Evolutionary conservation across 2,329 filamentous ascomycete genomes (phyloP).

Genomic region (Microsporum canis): DNA sequence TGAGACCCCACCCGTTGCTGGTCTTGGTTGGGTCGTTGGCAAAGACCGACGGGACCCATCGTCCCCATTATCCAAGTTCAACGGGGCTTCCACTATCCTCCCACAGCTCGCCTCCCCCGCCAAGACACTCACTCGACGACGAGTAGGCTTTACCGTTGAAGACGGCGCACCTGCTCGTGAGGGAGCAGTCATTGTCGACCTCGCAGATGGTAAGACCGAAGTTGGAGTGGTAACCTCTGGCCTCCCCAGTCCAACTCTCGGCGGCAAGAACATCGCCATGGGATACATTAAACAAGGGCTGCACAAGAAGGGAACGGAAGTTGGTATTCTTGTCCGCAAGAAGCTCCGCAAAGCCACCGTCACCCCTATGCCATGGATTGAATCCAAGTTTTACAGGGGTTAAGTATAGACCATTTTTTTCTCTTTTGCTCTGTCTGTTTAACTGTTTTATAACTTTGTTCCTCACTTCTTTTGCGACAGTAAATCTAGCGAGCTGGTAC

Average conservation of each 20-base stretch:
- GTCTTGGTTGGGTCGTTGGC: constrained; percentile 69
- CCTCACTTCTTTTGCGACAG: too few relatives aligned
- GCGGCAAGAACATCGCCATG: constrained; percentile 85
- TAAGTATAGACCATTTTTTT: neutral
- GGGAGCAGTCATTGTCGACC: constrained; percentile 63
- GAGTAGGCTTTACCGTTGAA: constrained; percentile 71
- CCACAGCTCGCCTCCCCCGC: constrained; percentile 50
- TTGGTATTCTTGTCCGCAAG: constrained; percentile 66
- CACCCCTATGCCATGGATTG: constrained; percentile 80
- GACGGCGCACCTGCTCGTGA: constrained; percentile 76
- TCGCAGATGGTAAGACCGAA: constrained; percentile 44
- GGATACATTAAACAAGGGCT: constrained; percentile 71
- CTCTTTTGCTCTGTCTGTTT: neutral
- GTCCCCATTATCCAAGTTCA: constrained; percentile 55
- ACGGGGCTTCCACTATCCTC: constrained; percentile 68
- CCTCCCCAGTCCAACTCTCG: constrained; percentile 73
- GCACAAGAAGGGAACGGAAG: constrained; percentile 74
- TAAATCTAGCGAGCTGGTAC: too few relatives aligned
- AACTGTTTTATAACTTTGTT: neutral
- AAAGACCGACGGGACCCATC: constrained; percentile 54
- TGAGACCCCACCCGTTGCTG: constrained; percentile 57
- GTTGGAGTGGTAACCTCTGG: constrained; percentile 81
- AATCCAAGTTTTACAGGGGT: constrained; percentile 60
- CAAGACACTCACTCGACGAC: constrained; percentile 57
- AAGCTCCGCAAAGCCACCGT: constrained; percentile 64